A percentile compares a stretch with the other conserved stretches of the same genome.
These are phyloP conservation scores for Trichoderma harzianum DNA, from an alignment of 2,329 filamentous ascomycete genomes.

Conservation along the genomic window DNA sequence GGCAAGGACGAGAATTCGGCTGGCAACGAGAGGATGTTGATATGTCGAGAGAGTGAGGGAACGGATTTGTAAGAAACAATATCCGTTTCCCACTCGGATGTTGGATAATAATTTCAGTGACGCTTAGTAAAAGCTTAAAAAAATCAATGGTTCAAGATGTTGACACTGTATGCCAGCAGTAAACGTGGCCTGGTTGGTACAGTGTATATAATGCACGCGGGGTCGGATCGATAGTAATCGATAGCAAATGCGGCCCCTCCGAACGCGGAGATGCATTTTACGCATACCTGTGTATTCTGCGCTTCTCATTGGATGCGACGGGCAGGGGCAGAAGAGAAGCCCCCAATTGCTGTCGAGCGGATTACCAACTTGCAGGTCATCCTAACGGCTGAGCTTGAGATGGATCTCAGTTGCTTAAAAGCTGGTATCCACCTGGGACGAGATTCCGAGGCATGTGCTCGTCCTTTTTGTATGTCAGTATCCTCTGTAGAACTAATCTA, in stretches of 20 bases:
- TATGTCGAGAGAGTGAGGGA: background rate
- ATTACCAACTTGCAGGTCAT: slow-evolving; percentile 18
- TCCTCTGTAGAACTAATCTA: background rate
- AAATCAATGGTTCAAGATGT: background rate
- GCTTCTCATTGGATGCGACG: slow-evolving; percentile 1
- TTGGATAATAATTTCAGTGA: slow-evolving; percentile 7
- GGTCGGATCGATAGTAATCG: slow-evolving; percentile 15
- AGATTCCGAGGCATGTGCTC: background rate
- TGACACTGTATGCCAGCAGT: background rate
- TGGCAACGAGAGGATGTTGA: background rate
- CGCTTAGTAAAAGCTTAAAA: slow-evolving; percentile 17
- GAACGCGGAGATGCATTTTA: slow-evolving; percentile 16
- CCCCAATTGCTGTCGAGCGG: background rate
- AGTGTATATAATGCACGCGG: background rate
- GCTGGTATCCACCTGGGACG: background rate
- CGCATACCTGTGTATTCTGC: background rate
- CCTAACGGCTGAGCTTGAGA: background rate
- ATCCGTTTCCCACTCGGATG: background rate
- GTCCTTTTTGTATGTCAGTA: background rate
- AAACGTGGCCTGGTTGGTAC: background rate
- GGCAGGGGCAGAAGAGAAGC: background rate
- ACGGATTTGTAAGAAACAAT: slow-evolving; percentile 9
- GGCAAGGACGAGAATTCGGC: background rate
- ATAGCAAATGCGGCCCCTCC: slow-evolving; percentile 15
- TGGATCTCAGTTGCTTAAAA: background rate